Base-by-base conservation (phyloP, 2,329 filamentous ascomycete species). In the Botrytis deweyae region DNA sequence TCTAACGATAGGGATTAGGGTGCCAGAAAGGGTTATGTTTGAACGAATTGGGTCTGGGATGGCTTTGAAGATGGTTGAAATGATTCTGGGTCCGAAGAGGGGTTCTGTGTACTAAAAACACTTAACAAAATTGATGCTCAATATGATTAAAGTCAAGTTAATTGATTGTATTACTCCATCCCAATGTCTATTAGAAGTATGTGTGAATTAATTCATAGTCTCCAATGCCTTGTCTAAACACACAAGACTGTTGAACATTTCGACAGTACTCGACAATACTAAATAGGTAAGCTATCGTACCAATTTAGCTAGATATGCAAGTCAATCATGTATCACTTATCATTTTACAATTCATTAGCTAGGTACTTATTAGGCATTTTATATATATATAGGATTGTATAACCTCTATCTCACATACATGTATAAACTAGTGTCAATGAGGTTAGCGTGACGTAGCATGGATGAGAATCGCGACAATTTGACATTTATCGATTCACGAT, bases 21-120 rank as follows among this genome's bases (percentile, higher is more conserved):
- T 73, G 90, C 90, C 70, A 86, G 90, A 79, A 92, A 92, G 84
- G 90, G 89, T 75, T 92, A 92, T 80, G 90, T 92, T 84, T 90
- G 82, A 88, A 84, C 29, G 44, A 52, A 25, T 64, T 74, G 42
- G 65, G 65, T 36, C 68, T 55, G 63, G 67, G 61, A 44, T 40
- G 73, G 40, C 46, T 73, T 44, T 61, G 52, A 68, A 62, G 29
- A 70, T 70, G 73, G 69, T 74, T 73, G 76, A 73, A 68, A 69
- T 59, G 66, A 58, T 42, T 58, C 38, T 9, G 36, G 38, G 36
- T 42, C 74, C 73, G 70, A 72, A 68, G 68, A 36, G 70, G n/a
- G 38, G n/a, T 68, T 59, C 62, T 67, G 74, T 74, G 73, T 74
- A 42, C 49, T 42, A 42, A 14, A 44, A 33, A 75, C 49, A 55